Base-by-base conservation (phyloP, 2,329 filamentous ascomycete species). In the Nannizzia gypsea region DNA sequence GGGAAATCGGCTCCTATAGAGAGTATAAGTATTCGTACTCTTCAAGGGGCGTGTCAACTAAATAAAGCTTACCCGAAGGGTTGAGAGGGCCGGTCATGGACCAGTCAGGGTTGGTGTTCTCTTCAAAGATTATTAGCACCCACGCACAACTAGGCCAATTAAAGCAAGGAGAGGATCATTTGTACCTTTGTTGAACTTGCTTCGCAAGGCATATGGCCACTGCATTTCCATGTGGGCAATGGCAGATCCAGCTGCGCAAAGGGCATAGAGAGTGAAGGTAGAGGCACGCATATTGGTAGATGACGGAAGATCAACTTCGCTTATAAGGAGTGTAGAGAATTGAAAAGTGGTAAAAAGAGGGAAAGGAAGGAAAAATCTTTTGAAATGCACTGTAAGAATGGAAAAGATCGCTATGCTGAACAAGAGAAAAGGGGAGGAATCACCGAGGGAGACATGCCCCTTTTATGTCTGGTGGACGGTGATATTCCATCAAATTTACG, bases 1-100 rank as follows among this genome's bases (percentile, higher is more conserved):
- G 89, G 85, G 71, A 83, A 93, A 73, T 90, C 81, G 62, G 78
- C 77, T 28, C 85, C 85, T 17, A 24, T 17, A 44, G 36, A 6
- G 8, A 26, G 8, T 28, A 24, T 44, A 26, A 44, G 36, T 28
- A 24, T 31, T 46, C 44, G 34, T 26, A 48, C 54, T 3, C 20
- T 4, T 38, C 11, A 56, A 9, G 22, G 54, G 22, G 11, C 38
- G 20, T 15, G 15, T 24, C 26, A 22, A 28, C 24, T 5, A n/a
- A 3, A 13, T 13, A 9, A 9, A 24, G 34, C 46, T 15, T n/a
- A 59, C 58, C 38, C 2, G 28, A 57, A 38, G 54, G 52, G 38
- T 56, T 38, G 8, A 60, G 50, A 26, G 59, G 50, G 28, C 54
- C 24, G n/a, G 50, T 48, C 36, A 56, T 56, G 40, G 54, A 60